A percentile compares a stretch with the other conserved stretches of the same genome.
These are phyloP conservation scores for Phellinidium pouzarii DNA, from an alignment of 1,284 basidiomycete genomes.

Conservation along the genomic window DNA sequence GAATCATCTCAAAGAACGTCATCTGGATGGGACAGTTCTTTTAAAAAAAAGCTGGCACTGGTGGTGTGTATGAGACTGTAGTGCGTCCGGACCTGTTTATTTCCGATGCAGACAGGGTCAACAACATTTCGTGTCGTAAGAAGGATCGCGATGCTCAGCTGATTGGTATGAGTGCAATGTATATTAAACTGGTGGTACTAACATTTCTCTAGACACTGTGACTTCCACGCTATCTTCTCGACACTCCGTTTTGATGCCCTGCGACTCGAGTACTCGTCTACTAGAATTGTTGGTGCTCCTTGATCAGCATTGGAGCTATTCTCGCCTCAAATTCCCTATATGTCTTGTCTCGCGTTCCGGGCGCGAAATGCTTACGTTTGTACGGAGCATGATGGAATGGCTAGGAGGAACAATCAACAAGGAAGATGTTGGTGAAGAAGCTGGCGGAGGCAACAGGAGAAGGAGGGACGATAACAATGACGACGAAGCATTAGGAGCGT, in stretches of 20 bases:
- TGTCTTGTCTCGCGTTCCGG: slow-evolving; percentile 89
- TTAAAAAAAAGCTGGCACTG: slow-evolving; percentile 55
- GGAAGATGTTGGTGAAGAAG: slow-evolving; percentile 78
- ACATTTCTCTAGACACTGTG: slow-evolving; percentile 58
- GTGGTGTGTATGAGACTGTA: slow-evolving; percentile 82
- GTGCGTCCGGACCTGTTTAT: slow-evolving; percentile 89
- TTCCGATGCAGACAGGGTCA: slow-evolving; percentile 83
- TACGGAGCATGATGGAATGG: slow-evolving; percentile 98
- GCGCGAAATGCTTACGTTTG: slow-evolving; percentile 91
- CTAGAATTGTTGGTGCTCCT: slow-evolving; percentile 92
- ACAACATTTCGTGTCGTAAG: slow-evolving; percentile 77
- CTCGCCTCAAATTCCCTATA: slow-evolving; percentile 73
- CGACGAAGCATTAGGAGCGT: slow-evolving; percentile 68
- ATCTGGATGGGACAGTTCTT: slow-evolving; percentile 91
- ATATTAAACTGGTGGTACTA: slow-evolving; percentile 10
- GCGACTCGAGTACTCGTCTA: slow-evolving; percentile 89
- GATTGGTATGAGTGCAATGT: slow-evolving; percentile 48
- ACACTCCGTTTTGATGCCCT: slow-evolving; percentile 83
- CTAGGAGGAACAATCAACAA: slow-evolving; percentile 90
- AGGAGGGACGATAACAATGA: slow-evolving; percentile 60
- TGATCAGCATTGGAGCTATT: slow-evolving; percentile 97
- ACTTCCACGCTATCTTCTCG: slow-evolving; percentile 75
- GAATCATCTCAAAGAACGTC: slow-evolving; percentile 95
- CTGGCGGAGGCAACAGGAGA: slow-evolving; percentile 46
- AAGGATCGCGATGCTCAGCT: slow-evolving; percentile 89